phyloP scores from a whole-genome alignment of 345 rosid genomes.

The Hibiscus syriacus region DNA sequence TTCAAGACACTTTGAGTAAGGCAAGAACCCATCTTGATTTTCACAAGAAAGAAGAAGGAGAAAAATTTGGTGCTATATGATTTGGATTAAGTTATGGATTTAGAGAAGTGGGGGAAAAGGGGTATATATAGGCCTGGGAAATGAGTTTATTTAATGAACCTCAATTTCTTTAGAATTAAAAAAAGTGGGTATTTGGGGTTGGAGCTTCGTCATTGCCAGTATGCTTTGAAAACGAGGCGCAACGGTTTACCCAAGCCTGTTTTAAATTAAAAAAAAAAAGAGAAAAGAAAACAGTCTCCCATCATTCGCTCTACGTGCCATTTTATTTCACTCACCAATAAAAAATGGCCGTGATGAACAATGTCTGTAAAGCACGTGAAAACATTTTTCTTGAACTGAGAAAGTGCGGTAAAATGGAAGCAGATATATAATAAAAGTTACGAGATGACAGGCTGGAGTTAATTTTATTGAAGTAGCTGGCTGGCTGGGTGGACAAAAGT shows the following conservation, averaged over 20 bases:
- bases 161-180: background rate
- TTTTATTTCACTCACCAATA: background rate
- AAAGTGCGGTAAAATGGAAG: background rate
- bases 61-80: background rate
- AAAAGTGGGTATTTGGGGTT: background rate
- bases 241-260: no score
- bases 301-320: background rate
- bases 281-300: background rate
- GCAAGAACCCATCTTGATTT: conserved; percentile 33
- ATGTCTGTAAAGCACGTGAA: background rate
- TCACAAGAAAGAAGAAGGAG: background rate
- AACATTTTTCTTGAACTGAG: background rate
- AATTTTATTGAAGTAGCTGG: conserved; percentile 1
- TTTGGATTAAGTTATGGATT: background rate
- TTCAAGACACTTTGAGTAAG: conserved; percentile 15
- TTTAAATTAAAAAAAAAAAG: no score
- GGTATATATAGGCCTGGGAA: conserved; percentile 21
- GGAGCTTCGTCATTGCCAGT: conserved; percentile 7
- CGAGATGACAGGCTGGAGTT: conserved; percentile 25
- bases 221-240: conserved; percentile 4
- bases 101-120: background rate
- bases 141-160: background rate
- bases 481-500: conserved; percentile 18
- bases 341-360: background rate
- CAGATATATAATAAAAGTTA: background rate